phyloP scores from a whole-genome alignment of 371 early-diverging fungal species.

The Mucor irregularis region DNA sequence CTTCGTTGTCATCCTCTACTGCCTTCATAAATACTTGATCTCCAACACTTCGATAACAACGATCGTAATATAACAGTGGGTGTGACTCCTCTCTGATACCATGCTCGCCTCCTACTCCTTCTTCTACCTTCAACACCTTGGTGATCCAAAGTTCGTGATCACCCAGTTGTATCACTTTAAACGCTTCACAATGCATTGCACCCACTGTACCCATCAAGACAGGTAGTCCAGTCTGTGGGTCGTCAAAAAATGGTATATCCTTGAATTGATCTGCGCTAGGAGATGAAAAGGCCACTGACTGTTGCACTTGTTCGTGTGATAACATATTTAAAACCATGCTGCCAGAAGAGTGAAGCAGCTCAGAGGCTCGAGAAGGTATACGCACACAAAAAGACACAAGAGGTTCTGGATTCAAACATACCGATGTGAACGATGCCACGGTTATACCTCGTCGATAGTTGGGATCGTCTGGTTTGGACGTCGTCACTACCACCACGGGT shows the following conservation, averaged over 20 bases:
- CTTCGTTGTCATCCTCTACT: slow-evolving; percentile 36
- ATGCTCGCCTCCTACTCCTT: slow-evolving; percentile 54
- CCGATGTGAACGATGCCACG: slow-evolving; percentile 69
- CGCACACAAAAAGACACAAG: slow-evolving; percentile 68
- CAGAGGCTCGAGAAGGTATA: slow-evolving; percentile 63
- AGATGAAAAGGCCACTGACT: slow-evolving; percentile 67
- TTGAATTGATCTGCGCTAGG: slow-evolving; percentile 57
- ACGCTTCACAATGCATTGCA: slow-evolving; percentile 59
- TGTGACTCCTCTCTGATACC: slow-evolving; percentile 45
- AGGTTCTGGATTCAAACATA: slow-evolving; percentile 66
- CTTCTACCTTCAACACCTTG: slow-evolving; percentile 57
- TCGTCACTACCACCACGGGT: slow-evolving; percentile 63
- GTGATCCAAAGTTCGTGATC: slow-evolving; percentile 74
- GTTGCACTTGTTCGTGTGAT: slow-evolving; percentile 59
- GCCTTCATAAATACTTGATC: slow-evolving; percentile 60
- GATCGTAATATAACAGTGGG: slow-evolving; percentile 67
- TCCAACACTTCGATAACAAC: slow-evolving; percentile 64
- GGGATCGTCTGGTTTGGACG: slow-evolving; percentile 40
- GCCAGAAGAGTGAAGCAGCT: slow-evolving; percentile 52
- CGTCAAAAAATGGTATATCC: slow-evolving; percentile 55
- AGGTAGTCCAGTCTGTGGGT: slow-evolving; percentile 55
- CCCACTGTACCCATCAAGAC: slow-evolving; percentile 65
- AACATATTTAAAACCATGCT: slow-evolving; percentile 67
- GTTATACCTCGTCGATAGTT: slow-evolving; percentile 63
- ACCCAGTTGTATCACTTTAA: slow-evolving; percentile 54